These are phyloP conservation scores for Elsinoe australis DNA, from an alignment of 2,329 filamentous ascomycete species.

Conservation along the genomic window DNA sequence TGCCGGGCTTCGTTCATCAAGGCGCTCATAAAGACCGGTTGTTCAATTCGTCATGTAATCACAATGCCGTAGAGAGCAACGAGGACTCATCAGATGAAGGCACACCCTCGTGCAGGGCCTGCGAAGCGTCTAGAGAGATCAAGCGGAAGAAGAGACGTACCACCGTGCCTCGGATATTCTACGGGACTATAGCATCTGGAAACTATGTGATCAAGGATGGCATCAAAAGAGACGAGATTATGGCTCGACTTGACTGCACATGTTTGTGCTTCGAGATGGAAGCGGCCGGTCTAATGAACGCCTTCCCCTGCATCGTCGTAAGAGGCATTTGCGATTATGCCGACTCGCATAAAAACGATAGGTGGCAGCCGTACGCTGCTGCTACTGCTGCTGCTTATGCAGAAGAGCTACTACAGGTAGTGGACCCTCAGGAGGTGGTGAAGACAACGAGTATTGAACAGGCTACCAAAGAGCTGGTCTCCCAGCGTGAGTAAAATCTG, in stretches of 20 bases:
- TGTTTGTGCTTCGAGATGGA: conserved; percentile 22
- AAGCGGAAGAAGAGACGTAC: neutral
- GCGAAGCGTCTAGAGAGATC: neutral
- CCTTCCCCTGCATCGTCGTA: conserved; percentile 24
- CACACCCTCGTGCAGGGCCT: neutral
- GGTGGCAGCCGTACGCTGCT: conserved; percentile 24
- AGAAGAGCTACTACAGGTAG: conserved; percentile 23
- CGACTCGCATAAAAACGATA: conserved; percentile 25
- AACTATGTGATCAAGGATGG: conserved; percentile 24
- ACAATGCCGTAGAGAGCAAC: too few relatives aligned
- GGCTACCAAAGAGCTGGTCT: neutral
- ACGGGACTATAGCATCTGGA: conserved; percentile 36
- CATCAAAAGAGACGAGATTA: conserved; percentile 2
- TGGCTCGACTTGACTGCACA: conserved; percentile 17
- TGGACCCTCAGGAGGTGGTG: neutral
- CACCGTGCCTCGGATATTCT: conserved; percentile 27
- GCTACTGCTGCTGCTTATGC: conserved; percentile 23
- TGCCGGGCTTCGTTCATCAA: neutral
- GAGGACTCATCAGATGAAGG: neutral
- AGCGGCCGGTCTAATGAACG: conserved; percentile 18
- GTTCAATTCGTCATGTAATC: neutral
- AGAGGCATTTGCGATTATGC: conserved; percentile 25
- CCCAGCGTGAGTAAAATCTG: neutral
- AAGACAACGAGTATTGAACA: neutral
- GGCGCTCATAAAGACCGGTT: neutral